Evolutionary conservation across 73 alveolate genomes (phyloP), one percentile per base, ranked within the genome.

Genomic region (Effrenium voratum): DNA sequence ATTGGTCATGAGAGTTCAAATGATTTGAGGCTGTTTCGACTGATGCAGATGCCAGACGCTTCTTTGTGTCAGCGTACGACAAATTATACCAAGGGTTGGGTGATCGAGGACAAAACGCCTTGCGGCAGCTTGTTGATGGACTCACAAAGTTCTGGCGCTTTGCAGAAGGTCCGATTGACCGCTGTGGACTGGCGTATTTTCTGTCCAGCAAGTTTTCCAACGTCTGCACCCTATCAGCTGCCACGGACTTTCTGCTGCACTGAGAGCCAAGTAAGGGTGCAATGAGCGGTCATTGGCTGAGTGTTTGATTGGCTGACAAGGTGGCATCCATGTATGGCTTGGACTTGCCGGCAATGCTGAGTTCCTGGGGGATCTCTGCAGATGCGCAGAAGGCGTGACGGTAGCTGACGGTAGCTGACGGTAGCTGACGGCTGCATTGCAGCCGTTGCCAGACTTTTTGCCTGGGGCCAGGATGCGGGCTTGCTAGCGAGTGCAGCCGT

Each of bases 151-250:
- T 90, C 38, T 28, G n/a, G 52, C 52, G 72, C 30, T 76, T 77
- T 72, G 97, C 97, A 1, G 97, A 90, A 70, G 97, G 97, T 50
- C 97, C 97, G 4, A 68, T 90, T 19, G 97, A 90, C 75, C 68
- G 83, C 10, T 90, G 97, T 41, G 97, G 97, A 70, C n/a, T 90
- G 70, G 97, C 97, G 2, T 90, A 60, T 60, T 90, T 90, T 44
- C 59, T 90, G 43, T n/a, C 88, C 77, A 36, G 75, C 75, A 90
- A 90, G 50, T 68, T 90, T 60, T 68, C 97, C 40, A 90, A 70
- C 45, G 59, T 90, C 45, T 45, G 88, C 87, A n/a, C 52, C 19
- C 75, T 90, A n/a, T 75, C 75, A 3, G 50, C 73, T 5, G 87
- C 97, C 34, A 90, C 97, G 1, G 97, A 90, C 88, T 28, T 60